Conservation (phyloP, 192 early-diverging fungal species). For the Haplosporangium gracile region DNA sequence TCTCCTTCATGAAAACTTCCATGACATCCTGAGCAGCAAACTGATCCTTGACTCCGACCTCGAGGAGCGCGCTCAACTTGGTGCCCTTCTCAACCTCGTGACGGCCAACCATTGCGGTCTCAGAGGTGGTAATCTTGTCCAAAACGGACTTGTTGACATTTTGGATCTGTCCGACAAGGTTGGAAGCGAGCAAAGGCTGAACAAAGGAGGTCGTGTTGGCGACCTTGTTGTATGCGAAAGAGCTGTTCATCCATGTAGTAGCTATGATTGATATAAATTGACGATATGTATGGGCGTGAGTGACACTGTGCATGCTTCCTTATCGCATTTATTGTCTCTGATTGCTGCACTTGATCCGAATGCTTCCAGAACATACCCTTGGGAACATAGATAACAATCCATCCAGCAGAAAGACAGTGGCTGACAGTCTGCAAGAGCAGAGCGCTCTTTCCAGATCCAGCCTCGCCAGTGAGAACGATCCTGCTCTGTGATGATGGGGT, state of each 20-base stretch:
- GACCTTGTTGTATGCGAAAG: slow-evolving; percentile 56
- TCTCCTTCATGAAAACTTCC: slow-evolving; percentile 62
- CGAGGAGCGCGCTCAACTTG: slow-evolving; percentile 44
- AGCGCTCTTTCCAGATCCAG: slow-evolving; percentile 65
- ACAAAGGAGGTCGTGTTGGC: slow-evolving; percentile 53
- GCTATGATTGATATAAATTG: slow-evolving; percentile 35
- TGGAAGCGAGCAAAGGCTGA: slow-evolving; percentile 59
- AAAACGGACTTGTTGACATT: slow-evolving; percentile 51
- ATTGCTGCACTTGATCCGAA: neutral
- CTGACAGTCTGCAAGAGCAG: slow-evolving; percentile 63
- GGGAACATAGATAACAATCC: slow-evolving; percentile 69
- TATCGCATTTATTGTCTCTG: neutral
- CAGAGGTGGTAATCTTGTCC: slow-evolving; percentile 40
- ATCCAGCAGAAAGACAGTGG: slow-evolving; percentile 58
- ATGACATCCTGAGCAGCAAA: slow-evolving; percentile 60
- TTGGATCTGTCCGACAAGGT: slow-evolving; percentile 57
- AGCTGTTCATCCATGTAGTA: slow-evolving; percentile 60
- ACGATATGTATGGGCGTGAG: neutral
- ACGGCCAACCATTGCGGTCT: slow-evolving; percentile 39
- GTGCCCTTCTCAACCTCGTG: slow-evolving; percentile 51
- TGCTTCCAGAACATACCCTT: slow-evolving; percentile 40
- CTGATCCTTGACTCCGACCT: slow-evolving; percentile 60
- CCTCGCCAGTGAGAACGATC: slow-evolving; percentile 57
- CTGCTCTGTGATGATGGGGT: slow-evolving; percentile 50
- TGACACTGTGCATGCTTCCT: neutral